Evolutionary conservation across 169 alveolate species (phyloP).

Genomic region (Eimeria zaria): DNA sequence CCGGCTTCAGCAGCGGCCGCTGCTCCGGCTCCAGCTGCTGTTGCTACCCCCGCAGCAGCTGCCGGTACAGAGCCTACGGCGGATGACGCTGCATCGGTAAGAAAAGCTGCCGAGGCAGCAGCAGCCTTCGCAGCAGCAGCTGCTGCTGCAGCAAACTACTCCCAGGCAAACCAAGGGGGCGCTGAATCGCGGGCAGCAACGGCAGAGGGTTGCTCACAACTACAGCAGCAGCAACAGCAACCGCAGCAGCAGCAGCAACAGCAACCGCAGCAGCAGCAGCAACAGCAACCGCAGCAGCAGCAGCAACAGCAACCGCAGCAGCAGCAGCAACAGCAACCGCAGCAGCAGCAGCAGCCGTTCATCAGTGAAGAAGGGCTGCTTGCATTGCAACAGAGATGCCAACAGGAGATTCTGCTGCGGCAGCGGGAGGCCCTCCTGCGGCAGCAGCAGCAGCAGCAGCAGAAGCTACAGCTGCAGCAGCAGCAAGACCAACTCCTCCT

Average conservation of each 20-base stretch:
- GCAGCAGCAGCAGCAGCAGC: slow-evolving; percentile 61
- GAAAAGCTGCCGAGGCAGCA: slow-evolving; percentile 9
- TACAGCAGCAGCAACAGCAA: slow-evolving; percentile 26
- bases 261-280: background rate
- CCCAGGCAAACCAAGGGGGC: background rate
- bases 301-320: slow-evolving; percentile 20
- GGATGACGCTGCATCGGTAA: background rate
- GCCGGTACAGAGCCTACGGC: background rate
- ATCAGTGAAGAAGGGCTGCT: slow-evolving; percentile 40
- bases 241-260: slow-evolving; percentile 19
- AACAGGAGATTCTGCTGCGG: slow-evolving; percentile 62
- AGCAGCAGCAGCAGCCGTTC: slow-evolving; percentile 36
- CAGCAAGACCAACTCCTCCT: slow-evolving; percentile 15
- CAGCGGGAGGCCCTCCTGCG: background rate
- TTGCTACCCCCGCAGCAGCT: background rate
- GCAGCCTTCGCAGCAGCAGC: slow-evolving; percentile 56
- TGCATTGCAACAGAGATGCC: slow-evolving; percentile 58
- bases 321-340: slow-evolving; percentile 8
- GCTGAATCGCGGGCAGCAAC: background rate
- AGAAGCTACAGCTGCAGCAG: background rate
- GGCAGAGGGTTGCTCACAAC: background rate
- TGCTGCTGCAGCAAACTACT: slow-evolving; percentile 19
- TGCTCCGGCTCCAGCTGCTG: slow-evolving; percentile 23
- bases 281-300: slow-evolving; percentile 19
- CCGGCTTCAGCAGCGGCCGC: slow-evolving; percentile 28